Conservation (phyloP, 1,284 basidiomycete species). For the Ceratobasidium sp. region DNA sequence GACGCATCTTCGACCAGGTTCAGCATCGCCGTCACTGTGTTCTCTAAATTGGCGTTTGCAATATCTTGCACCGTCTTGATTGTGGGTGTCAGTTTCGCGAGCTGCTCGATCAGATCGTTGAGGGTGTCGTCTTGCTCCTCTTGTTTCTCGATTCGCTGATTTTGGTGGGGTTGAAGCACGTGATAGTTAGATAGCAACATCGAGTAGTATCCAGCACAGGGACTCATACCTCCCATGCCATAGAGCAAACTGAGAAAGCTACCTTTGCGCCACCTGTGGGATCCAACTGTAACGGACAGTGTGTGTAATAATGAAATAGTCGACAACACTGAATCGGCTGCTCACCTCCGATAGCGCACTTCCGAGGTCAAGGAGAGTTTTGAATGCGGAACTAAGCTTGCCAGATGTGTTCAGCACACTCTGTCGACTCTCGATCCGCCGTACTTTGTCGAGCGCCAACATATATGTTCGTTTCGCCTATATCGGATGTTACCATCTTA, state of each 20-base stretch:
- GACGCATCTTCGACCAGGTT: constrained; percentile 18
- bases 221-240: constrained; percentile 2
- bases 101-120: background rate
- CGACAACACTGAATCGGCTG: background rate
- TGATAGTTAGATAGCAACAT: background rate
- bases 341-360: constrained; percentile 1
- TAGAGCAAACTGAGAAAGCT: background rate
- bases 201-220: background rate
- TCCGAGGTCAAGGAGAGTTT: background rate
- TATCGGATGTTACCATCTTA: too few relatives aligned
- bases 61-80: background rate
- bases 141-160: background rate
- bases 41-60: background rate
- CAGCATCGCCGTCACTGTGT: background rate
- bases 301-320: background rate
- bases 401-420: background rate
- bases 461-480: background rate
- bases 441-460: background rate
- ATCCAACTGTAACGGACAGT: background rate
- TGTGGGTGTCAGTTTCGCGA: background rate
- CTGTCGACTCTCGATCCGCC: background rate
- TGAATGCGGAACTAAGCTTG: background rate
- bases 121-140: background rate
- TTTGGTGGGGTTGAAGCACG: background rate
- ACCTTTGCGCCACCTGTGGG: background rate